phyloP scores from a whole-genome alignment of 352 stramenopile genomes.

The Albugo candida region DNA sequence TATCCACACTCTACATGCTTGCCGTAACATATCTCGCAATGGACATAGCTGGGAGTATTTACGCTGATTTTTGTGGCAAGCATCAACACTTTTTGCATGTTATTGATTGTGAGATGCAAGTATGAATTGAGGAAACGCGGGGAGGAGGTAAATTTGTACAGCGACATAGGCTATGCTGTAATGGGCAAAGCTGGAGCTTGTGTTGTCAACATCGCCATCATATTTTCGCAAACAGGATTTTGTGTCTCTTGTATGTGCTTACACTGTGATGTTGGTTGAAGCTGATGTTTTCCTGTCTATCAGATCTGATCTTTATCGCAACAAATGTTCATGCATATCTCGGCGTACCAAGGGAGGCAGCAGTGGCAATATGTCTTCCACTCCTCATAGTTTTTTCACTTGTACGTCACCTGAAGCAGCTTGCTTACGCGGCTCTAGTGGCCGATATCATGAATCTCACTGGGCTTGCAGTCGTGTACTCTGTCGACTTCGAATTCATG shows the following conservation, averaged over 20 bases:
- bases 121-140: constrained; percentile 44
- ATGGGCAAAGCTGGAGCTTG: constrained; percentile 39
- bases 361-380: constrained; percentile 35
- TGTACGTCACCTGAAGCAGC: constrained; percentile 70
- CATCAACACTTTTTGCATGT: constrained; percentile 51
- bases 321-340: constrained; percentile 70
- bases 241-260: constrained; percentile 57
- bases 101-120: constrained; percentile 61
- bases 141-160: constrained; percentile 44
- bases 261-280: background rate
- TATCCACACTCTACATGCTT: constrained; percentile 9
- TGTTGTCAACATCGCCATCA: constrained; percentile 70
- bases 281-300: background rate
- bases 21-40: background rate
- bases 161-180: constrained; percentile 66
- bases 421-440: constrained; percentile 74
- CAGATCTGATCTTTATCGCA: constrained; percentile 84
- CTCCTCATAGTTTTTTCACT: constrained; percentile 64
- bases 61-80: constrained; percentile 28
- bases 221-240: constrained; percentile 79
- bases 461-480: constrained; percentile 64
- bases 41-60: constrained; percentile 25
- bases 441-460: constrained; percentile 79
- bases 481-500: constrained; percentile 65
- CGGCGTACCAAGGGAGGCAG: constrained; percentile 24